Base-by-base conservation (phyloP, 768 basidiomycete genomes). In the Mrakia gelida region DNA sequence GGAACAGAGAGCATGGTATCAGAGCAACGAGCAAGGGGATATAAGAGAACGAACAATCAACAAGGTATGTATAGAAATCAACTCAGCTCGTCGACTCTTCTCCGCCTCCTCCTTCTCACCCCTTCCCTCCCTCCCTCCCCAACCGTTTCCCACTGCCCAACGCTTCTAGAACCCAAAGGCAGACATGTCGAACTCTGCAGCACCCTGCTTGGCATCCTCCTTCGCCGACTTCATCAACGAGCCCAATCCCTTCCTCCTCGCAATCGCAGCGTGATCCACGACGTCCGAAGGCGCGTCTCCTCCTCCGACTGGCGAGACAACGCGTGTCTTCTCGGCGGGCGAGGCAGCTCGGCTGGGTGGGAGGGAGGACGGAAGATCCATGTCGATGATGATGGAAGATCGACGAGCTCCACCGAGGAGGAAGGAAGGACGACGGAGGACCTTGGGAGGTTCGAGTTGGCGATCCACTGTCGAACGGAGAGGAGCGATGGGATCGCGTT, bases 191-290 rank as follows among this genome's bases (percentile, higher is more conserved):
- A 84, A 84, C 75, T 84, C 84, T 79, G 81, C 81, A 28, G 79
- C 83, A 18, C 83, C 84, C 65, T 84, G 84, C 75, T 81, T 80
- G 23, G 92, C 88, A 84, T 95, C 91, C 82, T 92, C 91, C 83
- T 94, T 95, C 21, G 94, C 93, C n/a, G 91, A 89, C 85, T 92
- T 94, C 87, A 97, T 90, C 82, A 97, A 85, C 80, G 88, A 92
- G 5, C 94, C 95, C 59, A 95, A 84, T 11, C 91, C 91, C 56
- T 89, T 89, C 80, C 91, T 71, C 90, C 34, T 76, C 23, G 61
- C 77, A 10, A 56, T 63, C 18, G 71, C 71, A 13, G 72, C 70
- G 23, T 6, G 28, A 30, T 71, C 56, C 38, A 18, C 34, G 13
- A 23, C 73, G 6, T 34, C 54, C 45, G 41, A 43, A 32, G 43